Base-by-base conservation (phyloP, 257 asterid species). In the Solanum phureja region DNA sequence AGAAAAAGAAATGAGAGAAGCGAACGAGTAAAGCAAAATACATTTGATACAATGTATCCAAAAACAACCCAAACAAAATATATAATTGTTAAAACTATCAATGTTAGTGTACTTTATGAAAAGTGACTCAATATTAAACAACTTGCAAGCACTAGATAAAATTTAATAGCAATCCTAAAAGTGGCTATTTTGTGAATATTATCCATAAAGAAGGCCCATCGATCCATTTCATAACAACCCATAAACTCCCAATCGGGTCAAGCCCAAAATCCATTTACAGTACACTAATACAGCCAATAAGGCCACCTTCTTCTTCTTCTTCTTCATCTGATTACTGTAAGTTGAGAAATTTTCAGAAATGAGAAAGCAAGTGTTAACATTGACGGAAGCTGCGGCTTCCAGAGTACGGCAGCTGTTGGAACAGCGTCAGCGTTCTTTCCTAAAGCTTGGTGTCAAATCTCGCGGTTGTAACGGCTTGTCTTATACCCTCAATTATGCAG, bases 401-500 rank as follows among this genome's bases (percentile, higher is more conserved):
- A 93, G 99, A 89, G 90, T 97, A 83, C 93, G 95, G 44, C 95
- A 93, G 84, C 98, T 97, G 46, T 91, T 97, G 10, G 94, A 93
- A 18, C 95, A 93, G 90, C 97, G 99, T 24, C 98, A 93, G 83
- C 98, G 98, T 74, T 81, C 96, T 56, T 97, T 92, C 89, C 98
- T 97, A 71, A 97, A 97, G 94, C 98, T 97, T 82, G 99, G 99
- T 83, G 98, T 95, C 92, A 95, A 97, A 90, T 91, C 99, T 88
- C 99, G 99, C 62, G 99, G 99, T 83, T 95, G 99, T 93, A 97
- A 97, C 88, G 99, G 99, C 90, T 93, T 97, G 88, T 95, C 99
- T 56, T 97, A 97, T 95, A 95, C 98, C 91, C 99, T 97, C 92
- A 97, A 97, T 90, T 97, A 97, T 33, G 95, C 99, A 77, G 99